Evolutionary conservation across 208 protist genomes (phyloP).

Genomic region (Endotrypanum monterogeii): DNA sequence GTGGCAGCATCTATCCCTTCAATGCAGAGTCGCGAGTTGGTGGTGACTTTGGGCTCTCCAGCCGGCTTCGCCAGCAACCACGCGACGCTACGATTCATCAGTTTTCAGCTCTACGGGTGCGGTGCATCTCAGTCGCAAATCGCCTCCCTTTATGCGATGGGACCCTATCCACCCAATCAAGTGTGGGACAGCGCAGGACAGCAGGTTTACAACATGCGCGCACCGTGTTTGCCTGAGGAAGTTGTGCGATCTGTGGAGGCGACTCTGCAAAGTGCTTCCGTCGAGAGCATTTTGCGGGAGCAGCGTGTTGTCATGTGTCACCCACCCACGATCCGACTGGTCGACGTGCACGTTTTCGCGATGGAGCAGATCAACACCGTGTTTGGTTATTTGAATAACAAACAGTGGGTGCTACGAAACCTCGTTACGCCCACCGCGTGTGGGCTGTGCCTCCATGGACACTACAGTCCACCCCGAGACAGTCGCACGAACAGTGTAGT

Average conservation of each 20-base stretch:
- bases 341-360: constrained; percentile 37
- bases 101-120: constrained; percentile 53
- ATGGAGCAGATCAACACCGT: constrained; percentile 34
- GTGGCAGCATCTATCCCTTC: constrained; percentile 25
- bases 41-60: constrained; percentile 44
- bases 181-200: constrained; percentile 29
- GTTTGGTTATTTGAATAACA: constrained; percentile 42
- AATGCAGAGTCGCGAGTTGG: constrained; percentile 26
- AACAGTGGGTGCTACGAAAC: constrained; percentile 48
- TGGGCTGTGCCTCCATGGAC: constrained; percentile 35
- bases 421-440: constrained; percentile 9
- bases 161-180: constrained; percentile 25
- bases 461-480: constrained; percentile 34
- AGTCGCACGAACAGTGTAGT: constrained; percentile 30
- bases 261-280: constrained; percentile 12
- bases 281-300: constrained; percentile 25
- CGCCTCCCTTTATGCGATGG: constrained; percentile 43
- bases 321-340: constrained; percentile 22
- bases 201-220: constrained; percentile 32
- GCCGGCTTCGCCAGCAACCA: constrained; percentile 20
- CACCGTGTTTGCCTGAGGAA: constrained; percentile 35
- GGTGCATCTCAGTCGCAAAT: constrained; percentile 35
- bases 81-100: constrained; percentile 36
- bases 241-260: constrained; percentile 35
- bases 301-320: constrained; percentile 20